These are phyloP conservation scores for Parmelia sp. DNA, from an alignment of 495 filamentous ascomycete genomes.

Conservation along the genomic window DNA sequence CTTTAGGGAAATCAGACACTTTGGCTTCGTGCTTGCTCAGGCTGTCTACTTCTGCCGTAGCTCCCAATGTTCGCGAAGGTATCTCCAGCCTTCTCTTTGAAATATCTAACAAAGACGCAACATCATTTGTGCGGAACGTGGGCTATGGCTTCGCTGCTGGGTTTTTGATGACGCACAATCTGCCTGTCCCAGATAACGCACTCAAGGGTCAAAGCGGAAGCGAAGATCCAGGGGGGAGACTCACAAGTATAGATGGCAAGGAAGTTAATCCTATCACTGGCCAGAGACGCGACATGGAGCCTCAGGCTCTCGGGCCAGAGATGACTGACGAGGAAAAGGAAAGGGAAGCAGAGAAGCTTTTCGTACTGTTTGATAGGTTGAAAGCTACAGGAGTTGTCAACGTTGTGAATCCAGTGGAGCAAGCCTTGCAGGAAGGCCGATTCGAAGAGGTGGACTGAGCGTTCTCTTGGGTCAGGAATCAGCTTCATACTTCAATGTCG, in stretches of 20 bases:
- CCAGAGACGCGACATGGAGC: conserved; percentile 69
- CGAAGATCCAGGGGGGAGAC: conserved; percentile 19
- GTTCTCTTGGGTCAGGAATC: neutral
- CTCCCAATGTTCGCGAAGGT: conserved; percentile 64
- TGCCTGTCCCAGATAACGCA: conserved; percentile 63
- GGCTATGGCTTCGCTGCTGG: conserved; percentile 92
- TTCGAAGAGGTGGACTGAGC: conserved; percentile 58
- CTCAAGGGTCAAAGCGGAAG: conserved; percentile 27
- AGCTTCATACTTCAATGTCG: neutral
- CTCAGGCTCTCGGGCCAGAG: conserved; percentile 43
- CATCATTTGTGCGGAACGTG: conserved; percentile 69
- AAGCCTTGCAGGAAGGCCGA: conserved; percentile 68
- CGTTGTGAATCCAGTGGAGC: conserved; percentile 77
- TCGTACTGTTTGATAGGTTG: conserved; percentile 91
- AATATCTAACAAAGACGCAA: conserved; percentile 67
- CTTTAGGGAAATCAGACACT: conserved; percentile 67
- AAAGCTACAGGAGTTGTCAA: conserved; percentile 76
- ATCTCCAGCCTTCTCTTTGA: conserved; percentile 81
- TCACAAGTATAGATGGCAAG: conserved; percentile 26
- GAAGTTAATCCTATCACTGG: conserved; percentile 87
- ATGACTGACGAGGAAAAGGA: conserved; percentile 94
- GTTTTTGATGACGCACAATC: conserved; percentile 73
- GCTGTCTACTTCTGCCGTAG: conserved; percentile 65
- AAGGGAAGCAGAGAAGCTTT: conserved; percentile 83
- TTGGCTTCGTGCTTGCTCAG: conserved; percentile 72